A percentile compares a stretch with the other conserved stretches of the same genome.
Conservation (phyloP, 805 yeast genomes). For the Candida quercuum region DNA sequence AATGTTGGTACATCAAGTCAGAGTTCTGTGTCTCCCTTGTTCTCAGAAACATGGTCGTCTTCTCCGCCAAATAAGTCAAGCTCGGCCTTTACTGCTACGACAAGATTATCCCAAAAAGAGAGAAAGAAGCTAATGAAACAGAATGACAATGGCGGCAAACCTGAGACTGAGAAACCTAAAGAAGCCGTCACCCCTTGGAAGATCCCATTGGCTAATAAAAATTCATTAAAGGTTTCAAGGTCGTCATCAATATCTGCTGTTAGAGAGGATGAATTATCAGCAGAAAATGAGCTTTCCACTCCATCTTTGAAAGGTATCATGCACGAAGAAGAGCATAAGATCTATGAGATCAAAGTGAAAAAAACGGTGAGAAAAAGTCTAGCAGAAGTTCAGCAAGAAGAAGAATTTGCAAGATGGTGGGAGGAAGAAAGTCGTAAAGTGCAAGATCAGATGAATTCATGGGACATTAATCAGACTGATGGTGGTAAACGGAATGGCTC, state of each 20-base stretch:
- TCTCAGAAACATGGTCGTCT: slow-evolving; percentile 7
- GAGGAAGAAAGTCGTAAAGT: slow-evolving; percentile 66
- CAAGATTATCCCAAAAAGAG: slow-evolving; percentile 49
- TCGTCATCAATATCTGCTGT: slow-evolving; percentile 16
- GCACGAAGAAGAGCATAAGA: slow-evolving; percentile 39
- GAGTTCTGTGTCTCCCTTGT: too few species aligned
- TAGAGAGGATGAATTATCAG: slow-evolving; percentile 13
- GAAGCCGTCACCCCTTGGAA: slow-evolving; percentile 16
- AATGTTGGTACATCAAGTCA: neutral
- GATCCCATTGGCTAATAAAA: slow-evolving; percentile 6
- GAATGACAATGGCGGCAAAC: slow-evolving; percentile 5
- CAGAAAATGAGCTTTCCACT: neutral
- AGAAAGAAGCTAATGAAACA: slow-evolving; percentile 38
- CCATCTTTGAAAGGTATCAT: slow-evolving; percentile 40
- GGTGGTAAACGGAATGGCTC: neutral
- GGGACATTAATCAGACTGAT: too few species aligned
- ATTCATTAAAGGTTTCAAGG: slow-evolving; percentile 4
- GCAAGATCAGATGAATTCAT: slow-evolving; percentile 37
- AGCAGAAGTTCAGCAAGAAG: slow-evolving; percentile 73
- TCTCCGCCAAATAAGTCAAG: slow-evolving; percentile 3
- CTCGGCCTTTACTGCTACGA: slow-evolving; percentile 9
- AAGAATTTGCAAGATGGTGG: slow-evolving; percentile 88
- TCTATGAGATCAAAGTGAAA: slow-evolving; percentile 24
- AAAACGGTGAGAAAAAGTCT: slow-evolving; percentile 38
- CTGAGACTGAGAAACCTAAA: slow-evolving; percentile 3